A percentile compares a stretch with the other conserved stretches of the same genome.
Evolutionary conservation across 2,329 filamentous ascomycete species (phyloP).

Genomic region (Venturia aucupariae): DNA sequence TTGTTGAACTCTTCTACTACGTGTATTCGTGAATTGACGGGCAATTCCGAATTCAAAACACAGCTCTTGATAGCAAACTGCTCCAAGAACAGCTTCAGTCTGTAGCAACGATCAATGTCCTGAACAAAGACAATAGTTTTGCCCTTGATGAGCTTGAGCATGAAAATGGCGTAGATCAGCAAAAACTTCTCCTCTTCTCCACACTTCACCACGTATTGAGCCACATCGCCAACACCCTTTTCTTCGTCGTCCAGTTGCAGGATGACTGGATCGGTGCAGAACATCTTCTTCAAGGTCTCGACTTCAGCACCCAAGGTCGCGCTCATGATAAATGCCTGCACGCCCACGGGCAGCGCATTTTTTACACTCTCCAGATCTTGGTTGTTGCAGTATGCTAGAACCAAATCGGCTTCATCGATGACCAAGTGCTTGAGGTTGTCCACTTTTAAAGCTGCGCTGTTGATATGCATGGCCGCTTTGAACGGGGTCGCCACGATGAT

Average conservation of each 20-base stretch:
- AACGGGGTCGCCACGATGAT: constrained; percentile 86
- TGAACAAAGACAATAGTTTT: constrained; percentile 81
- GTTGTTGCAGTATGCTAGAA: constrained; percentile 88
- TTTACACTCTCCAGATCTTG: constrained; percentile 78
- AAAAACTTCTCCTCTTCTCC: constrained; percentile 98
- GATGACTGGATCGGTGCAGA: constrained; percentile 71
- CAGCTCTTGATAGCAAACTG: constrained; percentile 93
- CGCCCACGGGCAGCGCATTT: constrained; percentile 65
- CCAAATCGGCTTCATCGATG: constrained; percentile 88
- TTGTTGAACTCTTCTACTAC: constrained; percentile 97
- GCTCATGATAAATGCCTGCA: constrained; percentile 84
- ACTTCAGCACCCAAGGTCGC: constrained; percentile 72
- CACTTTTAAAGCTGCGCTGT: constrained; percentile 60
- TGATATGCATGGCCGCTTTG: constrained; percentile 70
- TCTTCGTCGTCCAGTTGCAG: constrained; percentile 78
- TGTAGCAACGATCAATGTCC: constrained; percentile 82
- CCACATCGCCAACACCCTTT: constrained; percentile 64
- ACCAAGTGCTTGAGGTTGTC: constrained; percentile 67
- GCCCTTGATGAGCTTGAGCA: constrained; percentile 85
- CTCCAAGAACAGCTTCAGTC: constrained; percentile 88
- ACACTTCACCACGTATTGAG: constrained; percentile 83
- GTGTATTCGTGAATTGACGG: constrained; percentile 85
- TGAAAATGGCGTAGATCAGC: constrained; percentile 87
- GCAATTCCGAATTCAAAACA: constrained; percentile 88
- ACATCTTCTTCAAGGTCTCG: constrained; percentile 72